phyloP scores from a whole-genome alignment of 208 protist species.

The Leishmania amazonensis region DNA sequence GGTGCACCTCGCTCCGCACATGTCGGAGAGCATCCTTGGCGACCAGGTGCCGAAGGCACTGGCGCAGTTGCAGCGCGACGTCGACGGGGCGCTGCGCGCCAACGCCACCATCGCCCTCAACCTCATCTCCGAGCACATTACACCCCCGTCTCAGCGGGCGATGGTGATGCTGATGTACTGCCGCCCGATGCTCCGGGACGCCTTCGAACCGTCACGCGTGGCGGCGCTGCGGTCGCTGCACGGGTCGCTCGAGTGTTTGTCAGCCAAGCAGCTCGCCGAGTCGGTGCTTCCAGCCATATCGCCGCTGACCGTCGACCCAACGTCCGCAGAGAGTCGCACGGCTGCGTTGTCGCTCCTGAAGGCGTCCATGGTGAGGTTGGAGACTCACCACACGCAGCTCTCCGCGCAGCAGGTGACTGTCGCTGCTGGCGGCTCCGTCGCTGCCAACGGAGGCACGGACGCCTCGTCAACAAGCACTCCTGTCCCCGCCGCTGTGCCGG shows the following conservation, averaged over 20 bases:
- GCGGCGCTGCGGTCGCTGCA: slow-evolving; percentile 64
- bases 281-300: slow-evolving; percentile 58
- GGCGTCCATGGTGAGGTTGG: slow-evolving; percentile 20
- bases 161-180: slow-evolving; percentile 64
- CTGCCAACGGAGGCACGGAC: not conserved
- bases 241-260: slow-evolving; percentile 41
- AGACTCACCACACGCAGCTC: slow-evolving; percentile 25
- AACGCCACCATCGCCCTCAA: slow-evolving; percentile 89
- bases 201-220: slow-evolving; percentile 70
- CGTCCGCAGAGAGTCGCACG: slow-evolving; percentile 46
- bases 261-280: slow-evolving; percentile 50
- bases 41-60: slow-evolving; percentile 66
- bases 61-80: slow-evolving; percentile 67
- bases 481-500: not conserved
- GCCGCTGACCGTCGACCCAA: slow-evolving; percentile 62
- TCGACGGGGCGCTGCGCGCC: slow-evolving; percentile 76
- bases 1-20: slow-evolving; percentile 63
- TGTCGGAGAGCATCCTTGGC: slow-evolving; percentile 49
- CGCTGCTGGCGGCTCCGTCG: not conserved
- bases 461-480: not conserved
- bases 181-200: slow-evolving; percentile 81
- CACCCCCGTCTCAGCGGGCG: slow-evolving; percentile 40
- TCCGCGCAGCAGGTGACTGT: slow-evolving; percentile 9
- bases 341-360: slow-evolving; percentile 51
- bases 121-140: slow-evolving; percentile 57